Percentiles rank a stretch among this genome's conserved stretches.
Conservation (phyloP, 2,329 filamentous ascomycete genomes). For the Magnaporthiopsis rhizophila region DNA sequence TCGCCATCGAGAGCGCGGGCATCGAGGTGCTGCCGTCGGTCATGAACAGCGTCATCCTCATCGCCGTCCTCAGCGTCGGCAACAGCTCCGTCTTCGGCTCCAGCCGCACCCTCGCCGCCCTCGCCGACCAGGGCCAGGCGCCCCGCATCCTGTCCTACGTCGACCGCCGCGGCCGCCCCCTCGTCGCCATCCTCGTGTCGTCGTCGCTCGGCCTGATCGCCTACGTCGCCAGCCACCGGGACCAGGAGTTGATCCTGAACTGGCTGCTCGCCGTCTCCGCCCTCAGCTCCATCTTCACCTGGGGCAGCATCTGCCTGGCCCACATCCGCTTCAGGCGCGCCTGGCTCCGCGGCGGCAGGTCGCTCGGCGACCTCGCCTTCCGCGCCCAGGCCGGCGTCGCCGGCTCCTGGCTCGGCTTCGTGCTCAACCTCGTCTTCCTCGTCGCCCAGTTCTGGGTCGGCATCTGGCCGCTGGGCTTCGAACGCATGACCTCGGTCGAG, state of each 20-base stretch:
- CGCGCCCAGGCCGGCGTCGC: conserved; percentile 67
- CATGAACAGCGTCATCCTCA: conserved; percentile 92
- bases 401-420: conserved; percentile 74
- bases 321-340: conserved; percentile 85
- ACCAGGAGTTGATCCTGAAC: conserved; percentile 57
- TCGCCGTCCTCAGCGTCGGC: conserved; percentile 82
- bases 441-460: conserved; percentile 84
- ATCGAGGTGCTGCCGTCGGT: conserved; percentile 75
- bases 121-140: conserved; percentile 81
- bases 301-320: conserved; percentile 77
- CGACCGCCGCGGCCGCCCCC: conserved; percentile 72
- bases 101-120: conserved; percentile 78
- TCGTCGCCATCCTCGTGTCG: conserved; percentile 63
- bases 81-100: conserved; percentile 90
- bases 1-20: conserved; percentile 78
- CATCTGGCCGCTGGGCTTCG: conserved; percentile 62
- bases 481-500: conserved; percentile 33
- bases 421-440: conserved; percentile 68
- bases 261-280: conserved; percentile 75
- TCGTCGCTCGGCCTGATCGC: conserved; percentile 64
- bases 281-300: conserved; percentile 68
- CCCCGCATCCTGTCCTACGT: conserved; percentile 72
- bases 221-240: conserved; percentile 61
- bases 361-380: conserved; percentile 73
- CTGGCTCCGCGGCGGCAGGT: conserved; percentile 64